These are phyloP conservation scores for Chrysanthemum lavandulifolium DNA, from an alignment of 129 eudicot genomes.

Conservation along the genomic window DNA sequence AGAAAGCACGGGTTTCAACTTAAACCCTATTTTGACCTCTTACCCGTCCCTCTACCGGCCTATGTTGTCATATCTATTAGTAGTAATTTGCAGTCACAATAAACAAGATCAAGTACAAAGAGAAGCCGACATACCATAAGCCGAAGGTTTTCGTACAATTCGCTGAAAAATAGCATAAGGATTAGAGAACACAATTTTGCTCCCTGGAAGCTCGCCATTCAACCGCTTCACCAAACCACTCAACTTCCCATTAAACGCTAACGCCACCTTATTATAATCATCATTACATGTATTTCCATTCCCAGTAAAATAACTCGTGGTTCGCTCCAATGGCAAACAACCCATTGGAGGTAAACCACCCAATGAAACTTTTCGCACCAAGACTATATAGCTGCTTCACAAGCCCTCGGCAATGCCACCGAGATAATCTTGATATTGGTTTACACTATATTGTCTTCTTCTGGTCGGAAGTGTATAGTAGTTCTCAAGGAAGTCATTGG, in stretches of 20 bases:
- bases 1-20: too few relatives aligned
- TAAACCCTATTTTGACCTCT: too few relatives aligned
- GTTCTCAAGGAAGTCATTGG: constrained; percentile 82
- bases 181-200: constrained; percentile 56
- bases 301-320: constrained; percentile 40
- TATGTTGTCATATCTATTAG: too few relatives aligned
- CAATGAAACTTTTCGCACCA: constrained; percentile 63
- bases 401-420: constrained; percentile 43
- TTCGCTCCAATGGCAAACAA: constrained; percentile 74
- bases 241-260: constrained; percentile 56
- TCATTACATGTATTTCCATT: constrained; percentile 48
- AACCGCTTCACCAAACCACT: constrained; percentile 36
- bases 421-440: constrained; percentile 53
- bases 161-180: constrained; percentile 51
- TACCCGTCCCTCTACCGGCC: too few relatives aligned
- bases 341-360: constrained; percentile 93
- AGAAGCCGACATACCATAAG: constrained; percentile 44
- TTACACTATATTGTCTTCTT: constrained; percentile 46
- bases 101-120: not conserved
- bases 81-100: too few relatives aligned
- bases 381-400: constrained; percentile 44
- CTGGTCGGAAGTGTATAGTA: constrained; percentile 52
- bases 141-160: constrained; percentile 49
- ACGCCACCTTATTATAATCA: constrained; percentile 56
- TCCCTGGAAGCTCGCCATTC: constrained; percentile 50